Evolutionary conservation across 345 rosid species (phyloP), one percentile per base, ranked within the genome.

Genomic region (Noccaea bulbosa): DNA sequence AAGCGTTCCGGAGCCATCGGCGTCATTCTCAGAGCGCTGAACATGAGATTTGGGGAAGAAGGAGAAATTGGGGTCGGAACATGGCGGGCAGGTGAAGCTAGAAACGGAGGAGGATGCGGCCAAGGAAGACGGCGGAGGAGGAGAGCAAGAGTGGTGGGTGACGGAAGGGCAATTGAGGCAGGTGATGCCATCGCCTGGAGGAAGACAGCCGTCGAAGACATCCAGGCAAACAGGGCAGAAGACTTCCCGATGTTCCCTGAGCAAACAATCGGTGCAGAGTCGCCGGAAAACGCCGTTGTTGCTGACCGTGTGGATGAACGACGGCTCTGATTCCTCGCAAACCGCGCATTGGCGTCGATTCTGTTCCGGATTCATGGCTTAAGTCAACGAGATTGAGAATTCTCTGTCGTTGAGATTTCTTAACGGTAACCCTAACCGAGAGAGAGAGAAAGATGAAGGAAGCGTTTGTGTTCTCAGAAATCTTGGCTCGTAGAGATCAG

Each of bases 191-290:
- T 67, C 62, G 0, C 59, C 20, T 38, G 46, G 70, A 15, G 80
- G 54, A 20, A 71, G 75, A 11, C 58, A 4, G 32, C 60, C 45
- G 17, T 17, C 64, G 77, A 63, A 82, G 15, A 65, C 66, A 2
- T 60, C n/a, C 70, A 82, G 77, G 74, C 87, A 86, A 71, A 83
- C 37, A 1, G 86, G 81, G 70, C 90, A 86, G 65, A 86, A 86
- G 22, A 72, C 67, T 2, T 76, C 75, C 7, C 58, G 76, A 70
- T 81, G 81, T 46, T 60, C 76, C 49, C 80, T 80, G 12, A 85
- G 83, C 16, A 80, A 76, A 76, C 90, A 85, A 27, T 85, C 74
- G 48, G 86, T 78, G 77, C 90, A 85, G 41, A 80, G 56, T 33
- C 80, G 81, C 55, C 83, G 81, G 73, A 41, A 69, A 30, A 20